phyloP scores from a whole-genome alignment of 352 stramenopile genomes.

The Aphanomyces astaci region DNA sequence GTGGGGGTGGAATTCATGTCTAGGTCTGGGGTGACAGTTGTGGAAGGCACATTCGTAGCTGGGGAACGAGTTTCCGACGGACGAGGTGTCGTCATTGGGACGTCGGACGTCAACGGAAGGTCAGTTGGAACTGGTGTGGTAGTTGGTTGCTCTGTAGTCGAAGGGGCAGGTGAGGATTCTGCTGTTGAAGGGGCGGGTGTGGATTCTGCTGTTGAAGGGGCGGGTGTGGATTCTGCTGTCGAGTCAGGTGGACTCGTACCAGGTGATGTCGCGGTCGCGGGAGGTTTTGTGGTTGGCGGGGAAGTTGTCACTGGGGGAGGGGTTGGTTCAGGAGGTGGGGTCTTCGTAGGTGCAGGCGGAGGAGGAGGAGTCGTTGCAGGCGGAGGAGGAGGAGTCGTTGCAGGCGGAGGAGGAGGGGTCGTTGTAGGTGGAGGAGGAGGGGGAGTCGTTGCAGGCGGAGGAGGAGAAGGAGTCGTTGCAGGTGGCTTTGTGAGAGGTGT shows the following conservation, averaged over 20 bases:
- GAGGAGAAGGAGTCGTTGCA: too few species aligned
- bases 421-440: too few species aligned
- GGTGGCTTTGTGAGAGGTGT: too few species aligned
- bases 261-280: not conserved
- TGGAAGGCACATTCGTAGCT: too few species aligned
- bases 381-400: not conserved
- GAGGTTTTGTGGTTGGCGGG: not conserved
- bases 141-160: not conserved
- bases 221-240: too few species aligned
- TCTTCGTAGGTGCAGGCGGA: not conserved
- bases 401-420: too few species aligned
- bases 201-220: not conserved
- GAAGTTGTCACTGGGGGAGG: not conserved
- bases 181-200: not conserved
- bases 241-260: too few species aligned
- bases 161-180: not conserved
- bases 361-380: not conserved
- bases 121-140: not conserved
- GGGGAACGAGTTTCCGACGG: too few species aligned
- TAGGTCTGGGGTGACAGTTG: too few species aligned
- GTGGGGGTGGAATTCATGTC: not conserved
- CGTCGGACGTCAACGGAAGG: not conserved
- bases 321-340: not conserved
- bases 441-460: too few species aligned
- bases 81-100: not conserved